Evolutionary conservation across 2,329 filamentous ascomycete species (phyloP).

Genomic region (Aspergillus pseudoglaucus): DNA sequence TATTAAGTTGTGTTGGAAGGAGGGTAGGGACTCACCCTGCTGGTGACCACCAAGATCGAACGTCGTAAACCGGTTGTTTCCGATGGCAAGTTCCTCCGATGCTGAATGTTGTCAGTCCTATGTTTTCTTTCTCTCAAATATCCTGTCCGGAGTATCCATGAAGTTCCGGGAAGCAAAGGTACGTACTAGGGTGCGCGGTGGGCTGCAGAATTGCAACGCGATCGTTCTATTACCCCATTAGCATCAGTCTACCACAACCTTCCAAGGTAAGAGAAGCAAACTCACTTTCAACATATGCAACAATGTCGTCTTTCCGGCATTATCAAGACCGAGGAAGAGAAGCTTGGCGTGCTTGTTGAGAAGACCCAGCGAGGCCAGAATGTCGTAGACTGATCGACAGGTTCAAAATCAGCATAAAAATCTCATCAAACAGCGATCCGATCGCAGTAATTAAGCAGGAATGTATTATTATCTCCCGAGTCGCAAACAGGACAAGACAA

Average conservation of each 20-base stretch:
- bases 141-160: neutral
- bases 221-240: conserved; percentile 61
- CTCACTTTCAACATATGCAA: conserved; percentile 91
- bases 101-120: conserved; percentile 43
- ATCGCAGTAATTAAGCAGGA: neutral
- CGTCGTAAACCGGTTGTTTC: conserved; percentile 89
- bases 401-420: too few relatives aligned
- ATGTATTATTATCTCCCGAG: neutral
- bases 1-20: neutral
- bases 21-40: conserved; percentile 55
- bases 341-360: conserved; percentile 96
- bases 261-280: conserved; percentile 6
- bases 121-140: conserved; percentile 2
- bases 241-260: conserved; percentile 1
- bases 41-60: conserved; percentile 92
- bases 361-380: conserved; percentile 78
- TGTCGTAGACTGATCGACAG: conserved; percentile 66
- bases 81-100: conserved; percentile 86
- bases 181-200: conserved; percentile 82
- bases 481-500: neutral
- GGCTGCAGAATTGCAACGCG: conserved; percentile 85
- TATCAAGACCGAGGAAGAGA: conserved; percentile 86
- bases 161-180: neutral
- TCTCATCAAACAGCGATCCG: too few relatives aligned
- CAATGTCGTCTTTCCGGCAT: conserved; percentile 89